Evolutionary conservation across 176 grass and related monocot species (phyloP).

Genomic region (Raddia distichophylla): DNA sequence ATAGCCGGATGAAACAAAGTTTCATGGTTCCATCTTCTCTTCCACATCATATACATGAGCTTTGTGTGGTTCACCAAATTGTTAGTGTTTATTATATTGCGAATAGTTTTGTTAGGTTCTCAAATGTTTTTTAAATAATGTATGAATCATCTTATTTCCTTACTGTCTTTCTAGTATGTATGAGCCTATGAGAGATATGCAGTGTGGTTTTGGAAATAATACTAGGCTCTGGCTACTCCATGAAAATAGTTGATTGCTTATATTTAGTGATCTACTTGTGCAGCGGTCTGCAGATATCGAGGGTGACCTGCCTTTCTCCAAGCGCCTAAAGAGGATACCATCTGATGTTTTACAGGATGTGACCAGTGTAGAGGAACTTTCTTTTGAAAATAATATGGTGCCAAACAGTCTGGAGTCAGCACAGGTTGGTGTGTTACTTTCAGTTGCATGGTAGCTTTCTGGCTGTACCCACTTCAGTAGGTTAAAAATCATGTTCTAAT

Average conservation of each 20-base stretch:
- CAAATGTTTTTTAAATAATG: background rate
- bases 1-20: background rate
- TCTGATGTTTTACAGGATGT: constrained; percentile 91
- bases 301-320: constrained; percentile 68
- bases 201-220: constrained; percentile 27
- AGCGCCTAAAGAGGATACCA: constrained; percentile 69
- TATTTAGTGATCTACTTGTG: constrained; percentile 34
- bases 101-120: background rate
- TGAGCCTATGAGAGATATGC: constrained; percentile 4
- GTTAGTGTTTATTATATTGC: background rate
- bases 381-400: constrained; percentile 62
- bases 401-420: constrained; percentile 75
- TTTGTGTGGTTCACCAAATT: background rate
- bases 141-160: background rate
- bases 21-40: background rate
- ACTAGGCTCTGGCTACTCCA: constrained; percentile 1
- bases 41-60: background rate
- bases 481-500: background rate
- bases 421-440: constrained; percentile 54
- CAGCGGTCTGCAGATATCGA: constrained; percentile 69
- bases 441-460: constrained; percentile 26
- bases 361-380: constrained; percentile 88
- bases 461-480: background rate
- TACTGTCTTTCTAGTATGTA: constrained; percentile 13
- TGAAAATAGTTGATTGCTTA: constrained; percentile 35